Percentiles rank a stretch among this genome's conserved stretches.
phyloP scores from a whole-genome alignment of 305 asterid genomes.

The Fraxinus sp. region DNA sequence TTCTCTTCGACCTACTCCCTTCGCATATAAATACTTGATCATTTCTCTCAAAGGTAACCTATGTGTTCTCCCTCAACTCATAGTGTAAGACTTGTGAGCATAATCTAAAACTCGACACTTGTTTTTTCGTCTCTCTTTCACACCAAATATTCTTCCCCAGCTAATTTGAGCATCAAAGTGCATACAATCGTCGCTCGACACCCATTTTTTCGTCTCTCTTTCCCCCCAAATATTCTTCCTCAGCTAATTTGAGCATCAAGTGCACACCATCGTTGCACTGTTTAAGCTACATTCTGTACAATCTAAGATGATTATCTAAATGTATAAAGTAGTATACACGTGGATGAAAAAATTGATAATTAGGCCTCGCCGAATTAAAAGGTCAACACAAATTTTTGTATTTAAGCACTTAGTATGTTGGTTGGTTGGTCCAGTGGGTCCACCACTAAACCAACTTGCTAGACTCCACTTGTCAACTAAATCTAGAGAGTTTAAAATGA shows the following conservation, averaged over 20 bases:
- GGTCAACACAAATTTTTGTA: not conserved
- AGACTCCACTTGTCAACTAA: not conserved
- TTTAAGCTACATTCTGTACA: not conserved
- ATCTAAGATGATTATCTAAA: not conserved
- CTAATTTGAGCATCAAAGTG: no score
- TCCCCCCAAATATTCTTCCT: not conserved
- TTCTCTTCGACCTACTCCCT: not conserved
- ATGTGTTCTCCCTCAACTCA: not conserved
- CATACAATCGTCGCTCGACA: no score
- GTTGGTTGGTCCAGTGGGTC: not conserved
- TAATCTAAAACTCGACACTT: no score
- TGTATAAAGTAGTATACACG: no score
- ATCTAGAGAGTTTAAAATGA: not conserved
- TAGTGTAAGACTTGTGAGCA: not conserved
- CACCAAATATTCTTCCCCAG: no score
- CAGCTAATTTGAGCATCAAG: not conserved
- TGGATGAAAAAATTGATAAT: no score
- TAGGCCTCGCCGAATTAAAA: no score
- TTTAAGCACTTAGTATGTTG: not conserved
- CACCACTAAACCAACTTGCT: not conserved
- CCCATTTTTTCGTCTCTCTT: not conserved
- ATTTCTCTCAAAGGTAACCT: no score
- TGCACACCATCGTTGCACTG: not conserved
- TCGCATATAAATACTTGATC: not conserved
- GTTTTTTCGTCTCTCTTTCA: no score